phyloP scores from a whole-genome alignment of 495 filamentous ascomycete genomes.

The Penicillium manginii region DNA sequence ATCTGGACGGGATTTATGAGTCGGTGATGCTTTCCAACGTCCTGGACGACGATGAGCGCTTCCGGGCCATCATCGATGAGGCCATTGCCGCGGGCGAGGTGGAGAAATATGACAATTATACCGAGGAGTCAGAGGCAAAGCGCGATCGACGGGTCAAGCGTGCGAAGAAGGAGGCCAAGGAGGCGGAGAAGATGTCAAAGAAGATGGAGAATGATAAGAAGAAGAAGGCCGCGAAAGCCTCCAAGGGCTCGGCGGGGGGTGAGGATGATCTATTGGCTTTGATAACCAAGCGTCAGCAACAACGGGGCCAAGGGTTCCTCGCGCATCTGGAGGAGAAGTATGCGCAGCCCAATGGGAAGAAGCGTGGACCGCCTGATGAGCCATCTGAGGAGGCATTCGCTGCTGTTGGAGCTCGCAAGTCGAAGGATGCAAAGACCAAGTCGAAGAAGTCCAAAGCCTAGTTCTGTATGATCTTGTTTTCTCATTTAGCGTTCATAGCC shows the following conservation, averaged over 20 bases:
- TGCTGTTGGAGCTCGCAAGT: slow-evolving; percentile 32
- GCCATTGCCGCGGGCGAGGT: slow-evolving; percentile 75
- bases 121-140: slow-evolving; percentile 67
- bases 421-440: slow-evolving; percentile 20
- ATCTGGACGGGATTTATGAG: slow-evolving; percentile 76
- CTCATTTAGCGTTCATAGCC: slow-evolving; percentile 5
- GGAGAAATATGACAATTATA: slow-evolving; percentile 66
- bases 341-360: slow-evolving; percentile 29
- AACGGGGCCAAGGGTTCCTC: slow-evolving; percentile 31
- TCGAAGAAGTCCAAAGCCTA: slow-evolving; percentile 22
- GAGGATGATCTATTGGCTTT: slow-evolving; percentile 30
- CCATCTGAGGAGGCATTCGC: slow-evolving; percentile 41
- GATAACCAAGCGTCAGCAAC: slow-evolving; percentile 32
- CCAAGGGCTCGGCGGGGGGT: slow-evolving; percentile 17
- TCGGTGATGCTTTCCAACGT: slow-evolving; percentile 83
- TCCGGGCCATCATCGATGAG: slow-evolving; percentile 75
- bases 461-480: slow-evolving; percentile 6
- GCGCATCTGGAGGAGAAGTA: slow-evolving; percentile 34
- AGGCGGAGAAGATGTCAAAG: slow-evolving; percentile 72
- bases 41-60: slow-evolving; percentile 84
- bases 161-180: slow-evolving; percentile 67
- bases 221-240: slow-evolving; percentile 48
- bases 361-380: slow-evolving; percentile 32
- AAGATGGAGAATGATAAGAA: slow-evolving; percentile 67
- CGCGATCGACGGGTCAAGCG: slow-evolving; percentile 64